Base-by-base conservation (phyloP, 1,139 yeast genomes). In the Taphrina deformans region DNA sequence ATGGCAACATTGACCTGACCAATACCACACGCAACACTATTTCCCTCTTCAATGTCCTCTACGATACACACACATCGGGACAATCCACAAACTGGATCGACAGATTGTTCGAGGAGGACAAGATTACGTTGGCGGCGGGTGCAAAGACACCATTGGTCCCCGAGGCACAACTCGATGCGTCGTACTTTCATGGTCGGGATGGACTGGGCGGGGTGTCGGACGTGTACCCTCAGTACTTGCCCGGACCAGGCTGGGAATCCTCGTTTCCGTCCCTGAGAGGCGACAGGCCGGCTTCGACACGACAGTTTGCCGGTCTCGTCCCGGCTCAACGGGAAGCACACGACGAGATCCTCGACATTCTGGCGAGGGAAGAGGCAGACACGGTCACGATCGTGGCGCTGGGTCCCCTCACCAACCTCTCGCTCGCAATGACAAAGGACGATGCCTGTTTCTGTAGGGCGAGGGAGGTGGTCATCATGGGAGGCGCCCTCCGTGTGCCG, bases 211-310 rank as follows among this genome's bases (percentile, higher is more conserved):
- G 77, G 27, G 78, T 77, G 26, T 80, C 78, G 66, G 56, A 67
- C 1, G 51, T 66, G 1, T 72, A 74, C 21, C 79, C 80, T 1
- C 75, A 77, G 48, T 77, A 70, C 62, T 73, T 79, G 2, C 74
- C 78, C 16, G 71, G 75, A 1, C 60, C 67, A 5, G 71, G 70
- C 35, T 52, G 56, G 55, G 68, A 74, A 52, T 76, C 77, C 10
- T 75, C 75, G 55, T 53, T 64, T 24, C 63, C 64, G 21, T 63
- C 62, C 9, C 52, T 45, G 26, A 84, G 77, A 97, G 97, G 16
- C 6, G 18, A 9, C 6, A n/a, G 18, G 14, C 16, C 21, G 2
- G 2, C 2, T 12, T 2, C 6, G 41, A 38, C 41, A 4, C 14
- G 9, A 14, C 4, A 21, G 26, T 7, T 38, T 4, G 40, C 18